phyloP scores from a whole-genome alignment of 306 rosid genomes.

The Acacia confusa region DNA sequence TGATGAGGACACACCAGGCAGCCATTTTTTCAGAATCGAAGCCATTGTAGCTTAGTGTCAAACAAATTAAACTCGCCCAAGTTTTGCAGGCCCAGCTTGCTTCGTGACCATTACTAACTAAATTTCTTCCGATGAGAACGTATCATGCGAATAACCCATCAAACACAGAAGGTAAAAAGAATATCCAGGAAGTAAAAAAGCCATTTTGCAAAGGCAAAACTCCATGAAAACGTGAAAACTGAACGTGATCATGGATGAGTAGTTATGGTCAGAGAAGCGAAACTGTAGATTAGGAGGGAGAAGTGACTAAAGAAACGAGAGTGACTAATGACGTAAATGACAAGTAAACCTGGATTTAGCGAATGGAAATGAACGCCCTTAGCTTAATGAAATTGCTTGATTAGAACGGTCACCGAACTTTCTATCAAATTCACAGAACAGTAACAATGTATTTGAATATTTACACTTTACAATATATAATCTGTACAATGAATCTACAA shows the following conservation, averaged over 20 bases:
- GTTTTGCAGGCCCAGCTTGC: not conserved
- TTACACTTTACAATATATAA: not conserved
- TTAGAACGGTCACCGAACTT: not conserved
- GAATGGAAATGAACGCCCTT: not conserved
- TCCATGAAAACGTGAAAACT: not conserved
- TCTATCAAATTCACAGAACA: not conserved
- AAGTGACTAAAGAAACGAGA: not conserved
- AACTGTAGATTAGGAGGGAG: not conserved
- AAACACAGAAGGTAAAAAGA: not conserved
- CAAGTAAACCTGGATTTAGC: not conserved
- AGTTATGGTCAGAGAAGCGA: not conserved
- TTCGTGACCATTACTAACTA: not conserved
- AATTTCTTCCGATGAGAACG: not conserved
- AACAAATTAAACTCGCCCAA: not conserved
- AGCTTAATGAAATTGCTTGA: not conserved
- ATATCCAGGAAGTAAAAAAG: not conserved
- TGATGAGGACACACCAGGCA: slow-evolving; percentile 39
- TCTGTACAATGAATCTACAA: too few species aligned
- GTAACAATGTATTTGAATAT: not conserved
- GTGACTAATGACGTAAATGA: not conserved
- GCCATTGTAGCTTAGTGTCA: slow-evolving; percentile 41
- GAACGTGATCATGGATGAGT: not conserved
- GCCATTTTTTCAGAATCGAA: slow-evolving; percentile 45
- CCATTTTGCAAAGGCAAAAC: not conserved
- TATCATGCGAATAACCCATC: not conserved